A percentile compares a stretch with the other conserved stretches of the same genome.
These are phyloP conservation scores for Lactarius trivialis DNA, from an alignment of 768 basidiomycete genomes.

Conservation along the genomic window DNA sequence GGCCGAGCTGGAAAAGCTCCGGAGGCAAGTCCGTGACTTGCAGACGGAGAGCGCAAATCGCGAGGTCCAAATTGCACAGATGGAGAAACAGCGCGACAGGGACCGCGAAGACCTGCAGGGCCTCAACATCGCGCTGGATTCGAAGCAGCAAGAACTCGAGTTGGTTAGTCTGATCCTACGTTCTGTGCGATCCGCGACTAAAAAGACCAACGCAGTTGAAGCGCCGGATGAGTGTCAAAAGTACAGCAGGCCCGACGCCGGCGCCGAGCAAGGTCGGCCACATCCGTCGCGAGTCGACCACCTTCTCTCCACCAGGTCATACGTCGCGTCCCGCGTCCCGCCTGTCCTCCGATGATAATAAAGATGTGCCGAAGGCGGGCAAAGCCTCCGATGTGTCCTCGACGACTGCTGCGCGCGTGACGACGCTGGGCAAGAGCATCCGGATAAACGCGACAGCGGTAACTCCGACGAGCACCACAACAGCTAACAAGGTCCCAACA, in stretches of 20 bases:
- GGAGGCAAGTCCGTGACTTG: conserved; percentile 58
- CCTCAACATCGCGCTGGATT: conserved; percentile 87
- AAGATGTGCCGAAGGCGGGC: conserved; percentile 17
- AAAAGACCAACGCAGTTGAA: conserved; percentile 1
- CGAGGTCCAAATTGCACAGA: conserved; percentile 71
- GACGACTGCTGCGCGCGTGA: conserved; percentile 2
- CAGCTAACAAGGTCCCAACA: conserved; percentile 3
- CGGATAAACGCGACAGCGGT: conserved; percentile 15
- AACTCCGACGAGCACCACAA: conserved; percentile 8
- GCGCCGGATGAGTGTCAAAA: conserved; percentile 21
- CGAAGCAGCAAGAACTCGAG: conserved; percentile 92
- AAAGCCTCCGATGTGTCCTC: conserved; percentile 9
- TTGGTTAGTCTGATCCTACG: conserved; percentile 48
- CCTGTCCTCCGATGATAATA: conserved; percentile 20
- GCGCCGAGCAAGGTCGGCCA: conserved; percentile 14
- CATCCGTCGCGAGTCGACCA: conserved; percentile 21
- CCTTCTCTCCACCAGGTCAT: conserved; percentile 8
- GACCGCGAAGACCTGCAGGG: conserved; percentile 74
- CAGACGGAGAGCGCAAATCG: conserved; percentile 79
- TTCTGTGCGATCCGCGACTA: background rate
- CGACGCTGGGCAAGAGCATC: conserved; percentile 22
- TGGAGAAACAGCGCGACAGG: conserved; percentile 57
- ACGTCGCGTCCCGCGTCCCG: conserved; percentile 20
- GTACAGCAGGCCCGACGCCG: conserved; percentile 15
- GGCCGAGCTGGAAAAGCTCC: conserved; percentile 53